phyloP scores from a whole-genome alignment of 805 yeast species.

The Ogataea pilisensis region DNA sequence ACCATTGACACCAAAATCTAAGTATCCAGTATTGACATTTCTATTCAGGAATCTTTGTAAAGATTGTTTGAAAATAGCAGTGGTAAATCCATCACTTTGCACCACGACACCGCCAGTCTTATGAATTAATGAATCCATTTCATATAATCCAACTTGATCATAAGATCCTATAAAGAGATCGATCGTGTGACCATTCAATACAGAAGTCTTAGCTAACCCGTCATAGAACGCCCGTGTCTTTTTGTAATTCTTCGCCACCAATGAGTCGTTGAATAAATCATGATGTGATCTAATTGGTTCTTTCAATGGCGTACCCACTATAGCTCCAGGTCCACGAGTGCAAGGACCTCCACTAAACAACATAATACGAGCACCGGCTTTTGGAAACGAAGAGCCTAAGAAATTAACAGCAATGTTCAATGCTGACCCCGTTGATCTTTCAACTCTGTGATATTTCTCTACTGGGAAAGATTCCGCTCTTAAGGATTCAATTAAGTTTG shows the following conservation, averaged over 20 bases:
- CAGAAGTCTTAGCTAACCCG: slow-evolving; percentile 43
- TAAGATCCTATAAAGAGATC: slow-evolving; percentile 62
- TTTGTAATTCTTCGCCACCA: slow-evolving; percentile 36
- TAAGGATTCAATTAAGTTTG: slow-evolving; percentile 45
- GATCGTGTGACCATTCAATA: slow-evolving; percentile 49
- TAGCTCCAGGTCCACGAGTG: slow-evolving; percentile 60
- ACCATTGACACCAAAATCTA: slow-evolving; percentile 55
- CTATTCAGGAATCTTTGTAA: slow-evolving; percentile 47
- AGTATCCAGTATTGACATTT: slow-evolving; percentile 30
- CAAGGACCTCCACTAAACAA: slow-evolving; percentile 61
- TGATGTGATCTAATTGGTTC: slow-evolving; percentile 67
- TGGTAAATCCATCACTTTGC: slow-evolving; percentile 60
- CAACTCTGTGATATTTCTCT: slow-evolving; percentile 40
- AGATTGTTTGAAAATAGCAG: slow-evolving; percentile 66
- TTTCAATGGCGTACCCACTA: slow-evolving; percentile 51
- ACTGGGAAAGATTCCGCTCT: slow-evolving; percentile 47
- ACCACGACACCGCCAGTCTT: slow-evolving; percentile 62
- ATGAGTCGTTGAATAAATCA: slow-evolving; percentile 45
- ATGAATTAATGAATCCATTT: slow-evolving; percentile 56
- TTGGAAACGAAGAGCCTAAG: slow-evolving; percentile 36
- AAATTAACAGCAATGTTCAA: slow-evolving; percentile 42
- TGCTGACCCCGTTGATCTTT: slow-evolving; percentile 59
- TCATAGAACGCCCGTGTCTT: slow-evolving; percentile 46
- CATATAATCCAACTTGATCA: slow-evolving; percentile 65
- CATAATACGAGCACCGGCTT: slow-evolving; percentile 51